Base-by-base conservation (phyloP, 768 basidiomycete species). In the Podaxis sp. region DNA sequence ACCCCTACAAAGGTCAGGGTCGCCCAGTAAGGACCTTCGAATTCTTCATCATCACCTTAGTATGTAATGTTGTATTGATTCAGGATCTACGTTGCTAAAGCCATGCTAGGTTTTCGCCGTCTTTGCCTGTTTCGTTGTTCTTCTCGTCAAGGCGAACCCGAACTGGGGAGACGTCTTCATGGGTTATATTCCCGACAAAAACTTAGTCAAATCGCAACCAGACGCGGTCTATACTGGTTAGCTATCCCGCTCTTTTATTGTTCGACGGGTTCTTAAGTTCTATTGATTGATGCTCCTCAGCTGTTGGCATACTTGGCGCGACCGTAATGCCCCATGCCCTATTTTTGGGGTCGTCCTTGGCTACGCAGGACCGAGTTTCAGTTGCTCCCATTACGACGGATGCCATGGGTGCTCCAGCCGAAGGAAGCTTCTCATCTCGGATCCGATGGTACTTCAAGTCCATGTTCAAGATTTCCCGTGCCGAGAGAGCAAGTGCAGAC, bases 311-410 rank as follows among this genome's bases (percentile, higher is more conserved):
- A 52, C 66, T 87, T 3, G 86, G 87, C 54, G 88, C 90, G 2
- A 92, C 90, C 2, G 85, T 92, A 59, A 93, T 92, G 91, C 91
- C 92, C 1, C 91, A 92, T 71, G 85, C 86, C 4, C 65, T 78
- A 58, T 77, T 76, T 64, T 66, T 76, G 46, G 76, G 76, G 2
- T 77, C 75, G 2, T 73, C 73, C n/a, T 65, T 76, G 8, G 74
- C 76, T 30, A 71, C 75, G 0, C 74, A 76, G 42, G 73, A 77
- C 61, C 75, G 75, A 40, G 68, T 76, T 19, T 73, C 76, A 24
- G 60, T 69, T 53, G 59, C 72, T 38, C 65, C 68, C 48, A 39
- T 26, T 60, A 24, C 48, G 8, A 39, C 39, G 49, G 33, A 52
- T 28, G 11, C 38, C 17, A 6, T 52, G n/a, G 36, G 38, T 5